phyloP scores from a whole-genome alignment of 495 filamentous ascomycete species.

The Evernia prunastri region DNA sequence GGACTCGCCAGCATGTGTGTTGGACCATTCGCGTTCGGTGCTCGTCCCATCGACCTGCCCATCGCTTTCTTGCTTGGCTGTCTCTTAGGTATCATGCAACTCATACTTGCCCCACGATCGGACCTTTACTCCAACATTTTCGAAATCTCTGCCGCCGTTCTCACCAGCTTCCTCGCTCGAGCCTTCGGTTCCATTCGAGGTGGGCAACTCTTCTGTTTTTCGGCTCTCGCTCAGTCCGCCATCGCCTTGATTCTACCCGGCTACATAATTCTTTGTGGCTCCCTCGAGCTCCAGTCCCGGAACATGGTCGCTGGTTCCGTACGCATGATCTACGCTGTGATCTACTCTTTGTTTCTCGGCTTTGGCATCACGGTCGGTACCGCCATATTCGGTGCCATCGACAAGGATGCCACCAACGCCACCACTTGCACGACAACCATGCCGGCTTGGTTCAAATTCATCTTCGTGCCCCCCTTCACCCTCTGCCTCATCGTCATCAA shows the following conservation, averaged over 20 bases:
- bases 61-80: slow-evolving; percentile 80
- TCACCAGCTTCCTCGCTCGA: slow-evolving; percentile 84
- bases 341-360: slow-evolving; percentile 93
- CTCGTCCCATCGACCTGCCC: slow-evolving; percentile 80
- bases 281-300: slow-evolving; percentile 79
- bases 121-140: slow-evolving; percentile 80
- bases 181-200: slow-evolving; percentile 73
- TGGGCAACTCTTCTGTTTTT: slow-evolving; percentile 80
- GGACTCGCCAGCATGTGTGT: slow-evolving; percentile 73
- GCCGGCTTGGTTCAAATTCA: slow-evolving; percentile 54
- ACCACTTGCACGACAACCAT: slow-evolving; percentile 65
- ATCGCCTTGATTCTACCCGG: slow-evolving; percentile 92
- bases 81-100: slow-evolving; percentile 73
- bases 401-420: slow-evolving; percentile 62
- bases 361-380: slow-evolving; percentile 95
- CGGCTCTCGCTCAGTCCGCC: slow-evolving; percentile 79
- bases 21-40: slow-evolving; percentile 87
- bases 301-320: slow-evolving; percentile 86
- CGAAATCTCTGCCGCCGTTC: slow-evolving; percentile 77
- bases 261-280: slow-evolving; percentile 75
- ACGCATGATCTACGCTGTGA: slow-evolving; percentile 92
- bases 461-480: slow-evolving; percentile 78
- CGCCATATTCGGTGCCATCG: slow-evolving; percentile 77
- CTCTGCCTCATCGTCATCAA: slow-evolving; percentile 79
- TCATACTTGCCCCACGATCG: slow-evolving; percentile 70